Conservation (phyloP, 495 filamentous ascomycete genomes). For the Hyaloscypha hepaticicola region DNA sequence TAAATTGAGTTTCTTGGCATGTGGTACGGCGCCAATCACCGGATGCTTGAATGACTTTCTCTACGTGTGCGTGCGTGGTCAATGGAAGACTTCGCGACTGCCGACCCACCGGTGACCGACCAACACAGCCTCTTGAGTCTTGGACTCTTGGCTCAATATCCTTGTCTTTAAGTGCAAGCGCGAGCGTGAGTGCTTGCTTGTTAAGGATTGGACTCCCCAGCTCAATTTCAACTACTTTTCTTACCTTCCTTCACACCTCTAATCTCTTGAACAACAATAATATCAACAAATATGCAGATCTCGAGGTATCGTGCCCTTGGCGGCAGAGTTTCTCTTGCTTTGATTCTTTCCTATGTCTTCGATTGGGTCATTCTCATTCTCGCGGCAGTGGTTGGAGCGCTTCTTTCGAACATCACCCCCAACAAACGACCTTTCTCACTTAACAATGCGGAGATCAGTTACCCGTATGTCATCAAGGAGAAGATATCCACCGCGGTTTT, state of each 20-base stretch:
- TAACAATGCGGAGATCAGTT: constrained; percentile 56
- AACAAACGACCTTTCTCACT: constrained; percentile 55
- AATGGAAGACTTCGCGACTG: background rate
- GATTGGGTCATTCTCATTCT: constrained; percentile 66
- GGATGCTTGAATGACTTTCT: background rate
- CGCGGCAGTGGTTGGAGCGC: constrained; percentile 30
- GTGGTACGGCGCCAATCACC: constrained; percentile 1
- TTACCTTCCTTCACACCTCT: background rate
- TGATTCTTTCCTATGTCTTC: constrained; percentile 51
- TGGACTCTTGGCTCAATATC: too few relatives aligned
- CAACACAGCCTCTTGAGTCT: background rate
- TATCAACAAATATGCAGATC: constrained; percentile 15
- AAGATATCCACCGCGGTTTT: constrained; percentile 63
- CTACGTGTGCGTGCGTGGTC: constrained; percentile 1
- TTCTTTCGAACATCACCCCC: constrained; percentile 51
- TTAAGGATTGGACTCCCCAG: too few relatives aligned
- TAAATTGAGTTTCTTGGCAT: background rate
- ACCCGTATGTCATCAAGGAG: constrained; percentile 73
- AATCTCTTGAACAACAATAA: constrained; percentile 2
- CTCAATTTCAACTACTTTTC: background rate
- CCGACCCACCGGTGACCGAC: background rate
- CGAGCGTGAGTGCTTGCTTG: background rate
- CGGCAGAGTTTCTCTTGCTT: constrained; percentile 23
- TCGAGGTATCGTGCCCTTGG: constrained; percentile 16
- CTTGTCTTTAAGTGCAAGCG: background rate